phyloP scores from a whole-genome alignment of 2,329 filamentous ascomycete genomes.

The Xylaria sp. region DNA sequence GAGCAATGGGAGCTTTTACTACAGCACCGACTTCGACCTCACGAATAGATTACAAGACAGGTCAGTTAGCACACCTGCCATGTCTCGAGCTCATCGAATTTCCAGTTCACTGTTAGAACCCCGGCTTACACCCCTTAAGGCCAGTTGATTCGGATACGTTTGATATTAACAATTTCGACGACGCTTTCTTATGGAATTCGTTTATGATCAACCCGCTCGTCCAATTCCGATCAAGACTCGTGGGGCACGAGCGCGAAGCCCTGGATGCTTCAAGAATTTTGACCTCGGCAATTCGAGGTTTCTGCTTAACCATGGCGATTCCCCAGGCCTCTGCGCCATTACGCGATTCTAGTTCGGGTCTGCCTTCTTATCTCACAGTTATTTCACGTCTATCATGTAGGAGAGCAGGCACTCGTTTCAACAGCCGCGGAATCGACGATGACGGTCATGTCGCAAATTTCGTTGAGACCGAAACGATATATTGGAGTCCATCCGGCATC shows the following conservation, averaged over 20 bases:
- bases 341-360: slow-evolving; percentile 58
- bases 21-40: slow-evolving; percentile 95
- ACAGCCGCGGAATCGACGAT: slow-evolving; percentile 94
- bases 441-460: slow-evolving; percentile 97
- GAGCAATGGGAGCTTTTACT: slow-evolving; percentile 93
- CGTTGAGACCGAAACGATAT: slow-evolving; percentile 93
- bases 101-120: slow-evolving; percentile 9
- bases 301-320: slow-evolving; percentile 80
- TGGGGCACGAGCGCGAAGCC: slow-evolving; percentile 66
- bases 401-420: slow-evolving; percentile 91
- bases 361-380: slow-evolving; percentile 79
- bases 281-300: slow-evolving; percentile 90
- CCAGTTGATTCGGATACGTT: slow-evolving; percentile 72
- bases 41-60: slow-evolving; percentile 90
- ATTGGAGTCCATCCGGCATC: slow-evolving; percentile 72
- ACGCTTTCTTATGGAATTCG: slow-evolving; percentile 93
- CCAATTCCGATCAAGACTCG: slow-evolving; percentile 77
- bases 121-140: slow-evolving; percentile 38
- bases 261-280: slow-evolving; percentile 85
- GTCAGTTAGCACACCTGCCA: slow-evolving; percentile 35
- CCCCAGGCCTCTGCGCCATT: slow-evolving; percentile 71
- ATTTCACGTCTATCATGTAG: slow-evolving; percentile 88
- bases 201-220: slow-evolving; percentile 96
- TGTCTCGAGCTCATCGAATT: slow-evolving; percentile 1
- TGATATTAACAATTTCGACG: slow-evolving; percentile 87